Evolutionary conservation across 2,329 filamentous ascomycete genomes (phyloP), one percentile per base, ranked within the genome.

Genomic region (Penicillium paneum): DNA sequence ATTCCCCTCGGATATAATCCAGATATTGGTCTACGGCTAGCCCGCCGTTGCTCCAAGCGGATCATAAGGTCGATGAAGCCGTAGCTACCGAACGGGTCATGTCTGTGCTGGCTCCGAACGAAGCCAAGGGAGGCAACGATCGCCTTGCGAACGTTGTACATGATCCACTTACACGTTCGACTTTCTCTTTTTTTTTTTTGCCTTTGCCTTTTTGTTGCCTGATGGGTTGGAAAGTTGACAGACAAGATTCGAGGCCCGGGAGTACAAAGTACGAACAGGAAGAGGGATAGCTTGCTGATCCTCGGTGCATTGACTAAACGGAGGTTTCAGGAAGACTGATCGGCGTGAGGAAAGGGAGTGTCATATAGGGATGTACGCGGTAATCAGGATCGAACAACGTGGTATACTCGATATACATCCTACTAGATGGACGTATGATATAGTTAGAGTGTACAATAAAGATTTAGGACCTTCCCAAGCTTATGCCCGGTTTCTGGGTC

Each of bases 311-410:
- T 48, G 52, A 51, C 52, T 40, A 35, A 42, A 42, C 46, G 52
- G 49, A 44, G 49, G 61, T 63, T 62, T 63, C 59, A 63, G 59
- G 56, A 50, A 58, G 56, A 52, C 29, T 50, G 48, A 50, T 49
- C 26, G 26, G 26, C 8, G 28, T 29, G 10, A 11, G 3, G 26
- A 28, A 29, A 29, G 28, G 28, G 28, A 29, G 21, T 24, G 6
- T 24, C 28, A 29, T 28, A 10, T 28, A 28, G 26, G 26, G 26
- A 28, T 7, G 8, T 28, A 6, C 26, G 8, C 11, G 10, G 28
- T 29, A 29, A 8, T 28, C 24, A 6, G 26, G 26, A 28, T 8
- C 3, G 8, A 29, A 11, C 11, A 29, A 29, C 11, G 28, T 10
- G 6, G 21, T 24, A 24, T 5, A 24, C n/a, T n/a, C n/a, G 21